Evolutionary conservation across 2,329 filamentous ascomycete species (phyloP).

Genomic region (Ustulina deusta): DNA sequence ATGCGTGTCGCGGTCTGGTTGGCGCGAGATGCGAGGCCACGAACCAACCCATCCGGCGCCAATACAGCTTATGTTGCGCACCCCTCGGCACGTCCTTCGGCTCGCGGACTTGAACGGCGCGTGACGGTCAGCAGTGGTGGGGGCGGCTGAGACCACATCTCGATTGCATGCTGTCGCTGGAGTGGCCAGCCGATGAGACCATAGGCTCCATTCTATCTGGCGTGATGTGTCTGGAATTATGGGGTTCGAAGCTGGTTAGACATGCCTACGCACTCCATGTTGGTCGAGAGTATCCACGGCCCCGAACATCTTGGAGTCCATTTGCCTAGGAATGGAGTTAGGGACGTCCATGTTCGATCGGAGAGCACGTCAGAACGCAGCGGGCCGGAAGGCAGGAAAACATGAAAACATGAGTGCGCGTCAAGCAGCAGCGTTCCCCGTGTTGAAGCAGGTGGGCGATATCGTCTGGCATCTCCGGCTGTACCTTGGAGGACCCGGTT

Average conservation of each 20-base stretch:
- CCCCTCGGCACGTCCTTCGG: constrained; percentile 39
- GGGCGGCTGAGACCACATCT: constrained; percentile 56
- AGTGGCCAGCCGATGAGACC: constrained; percentile 43
- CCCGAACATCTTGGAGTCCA: no score
- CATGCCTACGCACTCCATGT: no score
- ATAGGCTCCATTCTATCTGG: constrained; percentile 40
- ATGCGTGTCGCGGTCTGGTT: not conserved
- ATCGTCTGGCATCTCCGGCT: no score
- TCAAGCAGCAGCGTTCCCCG: no score
- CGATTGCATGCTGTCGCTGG: constrained; percentile 49
- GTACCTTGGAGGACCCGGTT: no score
- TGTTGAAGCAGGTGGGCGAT: no score
- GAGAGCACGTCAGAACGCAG: no score
- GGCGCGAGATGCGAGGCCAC: not conserved
- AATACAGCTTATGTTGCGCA: constrained; percentile 55
- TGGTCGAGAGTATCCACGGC: not conserved
- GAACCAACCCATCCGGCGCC: constrained; percentile 56
- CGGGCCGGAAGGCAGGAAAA: no score
- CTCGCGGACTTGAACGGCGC: constrained; percentile 57
- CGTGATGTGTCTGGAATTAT: not conserved
- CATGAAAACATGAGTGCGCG: no score
- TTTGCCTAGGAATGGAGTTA: no score
- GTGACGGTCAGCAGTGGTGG: constrained; percentile 60
- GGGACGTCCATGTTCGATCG: no score
- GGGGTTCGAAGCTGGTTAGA: not conserved